Evolutionary conservation across 495 filamentous ascomycete species (phyloP), one percentile per base, ranked within the genome.

Genomic region (Staphylotrichum tortipilum): DNA sequence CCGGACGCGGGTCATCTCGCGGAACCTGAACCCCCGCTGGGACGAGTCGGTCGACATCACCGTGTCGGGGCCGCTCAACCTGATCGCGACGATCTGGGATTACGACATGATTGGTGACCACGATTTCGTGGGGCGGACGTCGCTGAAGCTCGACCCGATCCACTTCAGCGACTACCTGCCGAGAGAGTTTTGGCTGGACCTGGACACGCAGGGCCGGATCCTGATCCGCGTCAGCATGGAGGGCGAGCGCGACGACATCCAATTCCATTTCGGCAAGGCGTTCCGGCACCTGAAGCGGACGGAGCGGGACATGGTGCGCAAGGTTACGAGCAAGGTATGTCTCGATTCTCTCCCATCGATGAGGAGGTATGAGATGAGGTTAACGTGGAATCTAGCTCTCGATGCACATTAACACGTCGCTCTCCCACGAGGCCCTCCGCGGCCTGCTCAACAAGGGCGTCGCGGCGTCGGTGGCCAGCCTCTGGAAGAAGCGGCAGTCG

Each of bases 81-180:
- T 99, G 57, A 92, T 96, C 54, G 90, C 89, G 21, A 99, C 92
- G 1, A 85, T 97, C 22, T 99, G 94, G 94, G 94, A 99, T 69
- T 94, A 90, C 81, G 94, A 99, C 70, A 84, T 88, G 12, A 80
- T 99, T 48, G 92, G 94, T 35, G 94, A 99, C 60, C 92, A 99
- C 53, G 94, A 99, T 60, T 97, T 92, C 60, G 88, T 97, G 33
- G 92, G 92, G 11, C 81, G 92, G 44, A 95, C 92, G 10, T 94
- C 86, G 7, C 75, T 97, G 49, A 99, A 99, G 66, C 74, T 99
- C 17, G 92, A 99, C 55, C 92, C 92, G 9, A 74, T 85, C 26
- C 88, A 95, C 69, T 99, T 99, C 67, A 82, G 89, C 49, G 92
- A 99, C 63, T 99, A 91, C 60, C 65, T 97, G 51, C 92, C 92